Evolutionary conservation across 768 basidiomycete species (phyloP), one percentile per base, ranked within the genome.

Genomic region (Nevesoporus exiguus): DNA sequence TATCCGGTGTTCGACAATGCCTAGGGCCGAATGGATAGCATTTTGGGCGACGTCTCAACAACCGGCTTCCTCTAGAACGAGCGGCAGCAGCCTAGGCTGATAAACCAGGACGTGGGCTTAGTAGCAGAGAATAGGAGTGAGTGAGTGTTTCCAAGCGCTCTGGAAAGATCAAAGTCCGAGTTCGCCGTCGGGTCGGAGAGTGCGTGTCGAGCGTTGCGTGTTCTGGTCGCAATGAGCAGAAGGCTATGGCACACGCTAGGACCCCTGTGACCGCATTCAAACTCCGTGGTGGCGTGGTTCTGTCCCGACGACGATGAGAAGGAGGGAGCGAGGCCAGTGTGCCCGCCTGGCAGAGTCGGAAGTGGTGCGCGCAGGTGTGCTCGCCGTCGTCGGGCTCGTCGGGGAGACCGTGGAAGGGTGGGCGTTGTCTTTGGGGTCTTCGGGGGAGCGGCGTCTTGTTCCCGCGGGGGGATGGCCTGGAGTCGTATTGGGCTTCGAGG

Each of bases 201-300:
- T 29, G 8, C n/a, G 27, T 8, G 27, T 29, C 5, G 8, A 29
- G 27, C 27, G 27, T 29, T 29, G 27, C 5, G 27, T 8, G 27
- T 37, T 17, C 5, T 17, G 8, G 11, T 7, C 3, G 13, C 24
- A 13, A 15, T 42, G 41, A 42, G 22, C 41, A 43, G 42, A 27
- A n/a, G 13, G n/a, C n/a, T 25, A 43, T 15, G 6, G 10, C n/a
- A 24, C 67, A 68, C 29, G 56, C 27, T 7, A 29, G 58, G 70
- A 70, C 68, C 68, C 70, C 68, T 41, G 57, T 40, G 48, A 57
- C 57, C 52, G 34, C 25, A 70, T 70, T 68, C 58, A 64, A 68
- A 70, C 66, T 68, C 68, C 66, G 66, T 14, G 49, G 60, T 61
- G 59, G 53, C 51, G 52, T 43, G 24, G 54, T 21, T 17, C 42